Conservation (phyloP, 2,329 filamentous ascomycete species). For the Aspergillus melleus region DNA sequence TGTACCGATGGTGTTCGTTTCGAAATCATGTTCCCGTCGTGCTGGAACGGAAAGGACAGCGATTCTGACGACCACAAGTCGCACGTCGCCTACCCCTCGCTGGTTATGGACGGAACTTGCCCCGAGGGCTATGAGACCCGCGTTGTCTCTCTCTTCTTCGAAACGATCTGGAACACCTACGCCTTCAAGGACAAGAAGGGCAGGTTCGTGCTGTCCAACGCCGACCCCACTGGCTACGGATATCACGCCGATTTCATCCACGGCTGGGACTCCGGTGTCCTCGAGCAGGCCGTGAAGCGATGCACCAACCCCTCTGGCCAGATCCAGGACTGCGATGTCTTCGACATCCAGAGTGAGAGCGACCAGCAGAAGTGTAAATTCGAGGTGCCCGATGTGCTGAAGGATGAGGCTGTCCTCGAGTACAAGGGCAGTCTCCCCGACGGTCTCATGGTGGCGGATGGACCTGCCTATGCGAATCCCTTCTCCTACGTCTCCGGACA, state of each 20-base stretch:
- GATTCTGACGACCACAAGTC: constrained; percentile 56
- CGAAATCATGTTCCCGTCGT: constrained; percentile 85
- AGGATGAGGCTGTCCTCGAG: constrained; percentile 60
- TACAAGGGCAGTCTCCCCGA: constrained; percentile 66
- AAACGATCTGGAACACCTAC: constrained; percentile 79
- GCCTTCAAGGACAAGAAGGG: constrained; percentile 64
- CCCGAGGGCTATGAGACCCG: constrained; percentile 67
- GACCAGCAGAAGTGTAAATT: constrained; percentile 63
- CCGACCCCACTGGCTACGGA: constrained; percentile 73
- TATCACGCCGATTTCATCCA: constrained; percentile 79
- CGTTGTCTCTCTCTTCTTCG: constrained; percentile 75
- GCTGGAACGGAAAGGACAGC: constrained; percentile 74
- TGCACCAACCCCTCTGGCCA: constrained; percentile 72
- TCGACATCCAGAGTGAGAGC: constrained; percentile 64
- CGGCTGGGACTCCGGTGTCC: constrained; percentile 70
- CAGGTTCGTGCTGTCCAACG: constrained; percentile 73
- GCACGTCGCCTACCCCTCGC: constrained; percentile 75
- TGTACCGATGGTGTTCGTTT: constrained; percentile 80
- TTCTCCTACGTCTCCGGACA: constrained; percentile 13
- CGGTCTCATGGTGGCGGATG: constrained; percentile 51
- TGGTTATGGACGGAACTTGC: constrained; percentile 75
- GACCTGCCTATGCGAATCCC: constrained; percentile 42
- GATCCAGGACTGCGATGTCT: constrained; percentile 73
- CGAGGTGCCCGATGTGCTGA: constrained; percentile 55
- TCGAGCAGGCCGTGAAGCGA: constrained; percentile 69